Conservation (phyloP, 306 rosid species). For the Styphnolobium japonicum region DNA sequence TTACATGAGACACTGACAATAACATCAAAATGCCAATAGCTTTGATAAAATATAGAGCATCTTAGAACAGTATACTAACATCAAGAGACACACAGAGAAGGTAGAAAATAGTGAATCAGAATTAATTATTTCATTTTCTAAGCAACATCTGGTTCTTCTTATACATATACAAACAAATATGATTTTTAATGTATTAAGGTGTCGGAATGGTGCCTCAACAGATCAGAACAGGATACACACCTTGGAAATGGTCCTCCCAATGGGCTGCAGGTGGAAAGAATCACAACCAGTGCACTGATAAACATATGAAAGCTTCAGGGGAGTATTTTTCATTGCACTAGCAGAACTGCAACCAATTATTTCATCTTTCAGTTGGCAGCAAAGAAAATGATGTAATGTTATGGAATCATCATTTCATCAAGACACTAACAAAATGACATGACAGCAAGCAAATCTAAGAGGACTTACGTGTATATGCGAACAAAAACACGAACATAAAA, state of each 20-base stretch:
- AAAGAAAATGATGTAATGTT: neutral
- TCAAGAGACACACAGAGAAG: neutral
- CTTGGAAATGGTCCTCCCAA: constrained; percentile 87
- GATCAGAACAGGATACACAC: constrained; percentile 40
- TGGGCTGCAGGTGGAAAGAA: constrained; percentile 91
- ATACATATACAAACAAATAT: neutral
- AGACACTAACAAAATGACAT: neutral
- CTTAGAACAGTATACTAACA: neutral
- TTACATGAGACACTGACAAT: neutral
- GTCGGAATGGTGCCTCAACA: neutral
- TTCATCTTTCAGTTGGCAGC: constrained; percentile 28
- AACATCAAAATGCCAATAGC: neutral
- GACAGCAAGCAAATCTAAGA: neutral
- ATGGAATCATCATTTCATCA: constrained; percentile 3
- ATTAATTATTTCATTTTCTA: neutral
- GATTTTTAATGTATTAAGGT: neutral
- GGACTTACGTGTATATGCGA: constrained; percentile 76
- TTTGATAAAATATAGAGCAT: neutral
- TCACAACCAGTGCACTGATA: constrained; percentile 97
- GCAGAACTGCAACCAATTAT: constrained; percentile 76
- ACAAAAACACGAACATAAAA: constrained; percentile 93
- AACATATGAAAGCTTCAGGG: constrained; percentile 93
- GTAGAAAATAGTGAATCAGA: neutral
- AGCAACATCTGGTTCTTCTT: neutral
- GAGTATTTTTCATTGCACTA: constrained; percentile 92